Conservation (phyloP, 2,329 filamentous ascomycete species). For the Aspergillus awamori region DNA sequence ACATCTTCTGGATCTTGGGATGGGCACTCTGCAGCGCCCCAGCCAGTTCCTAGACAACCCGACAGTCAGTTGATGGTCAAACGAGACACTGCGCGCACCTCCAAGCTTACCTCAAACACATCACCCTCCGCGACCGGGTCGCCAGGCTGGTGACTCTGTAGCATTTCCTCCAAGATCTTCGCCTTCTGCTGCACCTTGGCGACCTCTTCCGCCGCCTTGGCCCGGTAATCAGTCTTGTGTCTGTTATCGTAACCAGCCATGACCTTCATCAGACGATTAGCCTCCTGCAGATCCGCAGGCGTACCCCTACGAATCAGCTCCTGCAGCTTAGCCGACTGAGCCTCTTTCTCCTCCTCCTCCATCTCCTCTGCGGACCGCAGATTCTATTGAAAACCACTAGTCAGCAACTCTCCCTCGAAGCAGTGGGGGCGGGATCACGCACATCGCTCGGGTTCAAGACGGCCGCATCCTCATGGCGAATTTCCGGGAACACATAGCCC, state of each 20-base stretch:
- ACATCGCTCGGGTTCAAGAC: conserved; percentile 96
- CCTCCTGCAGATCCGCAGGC: conserved; percentile 92
- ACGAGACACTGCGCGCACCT: background rate
- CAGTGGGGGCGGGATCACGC: conserved; percentile 45
- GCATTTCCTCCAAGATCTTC: conserved; percentile 84
- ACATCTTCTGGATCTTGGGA: conserved; percentile 99
- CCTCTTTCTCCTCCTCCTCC: conserved; percentile 93
- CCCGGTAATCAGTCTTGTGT: conserved; percentile 95
- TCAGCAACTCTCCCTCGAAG: conserved; percentile 30
- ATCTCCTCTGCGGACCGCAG: conserved; percentile 96
- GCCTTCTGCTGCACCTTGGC: conserved; percentile 95
- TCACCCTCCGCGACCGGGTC: conserved; percentile 74
- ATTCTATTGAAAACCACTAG: conserved; percentile 60
- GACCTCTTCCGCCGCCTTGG: conserved; percentile 95
- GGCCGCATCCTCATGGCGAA: conserved; percentile 89
- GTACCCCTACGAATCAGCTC: conserved; percentile 91
- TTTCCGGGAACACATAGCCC: conserved; percentile 92
- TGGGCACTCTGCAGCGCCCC: conserved; percentile 88
- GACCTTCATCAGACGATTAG: conserved; percentile 96
- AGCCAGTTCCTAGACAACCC: conserved; percentile 70
- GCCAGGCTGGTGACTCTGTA: conserved; percentile 79
- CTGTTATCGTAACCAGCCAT: conserved; percentile 98
- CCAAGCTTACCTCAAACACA: conserved; percentile 61
- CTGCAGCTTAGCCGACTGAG: conserved; percentile 96
- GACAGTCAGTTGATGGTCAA: background rate